A percentile compares a stretch with the other conserved stretches of the same genome.
Evolutionary conservation across 2,329 filamentous ascomycete species (phyloP).

Genomic region (Botrytis sinoallii): DNA sequence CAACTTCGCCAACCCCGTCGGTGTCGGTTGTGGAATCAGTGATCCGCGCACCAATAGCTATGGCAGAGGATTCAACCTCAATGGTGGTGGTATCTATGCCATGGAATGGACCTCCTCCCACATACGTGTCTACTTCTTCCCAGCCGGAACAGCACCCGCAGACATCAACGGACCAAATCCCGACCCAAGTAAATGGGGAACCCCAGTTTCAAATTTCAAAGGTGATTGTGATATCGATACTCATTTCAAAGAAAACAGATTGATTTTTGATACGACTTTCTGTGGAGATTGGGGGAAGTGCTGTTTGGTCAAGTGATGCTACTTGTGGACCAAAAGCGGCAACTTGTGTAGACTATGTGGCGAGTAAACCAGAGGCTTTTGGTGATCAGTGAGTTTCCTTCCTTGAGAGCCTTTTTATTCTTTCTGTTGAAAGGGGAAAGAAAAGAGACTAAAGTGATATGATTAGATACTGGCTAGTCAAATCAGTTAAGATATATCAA

Average conservation of each 20-base stretch:
- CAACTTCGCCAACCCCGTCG: constrained; percentile 8
- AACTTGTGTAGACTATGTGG: constrained; percentile 71
- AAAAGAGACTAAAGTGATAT: background rate
- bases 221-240: constrained; percentile 65
- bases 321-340: constrained; percentile 48
- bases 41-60: constrained; percentile 40
- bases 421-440: background rate
- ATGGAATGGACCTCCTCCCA: constrained; percentile 64
- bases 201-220: constrained; percentile 58
- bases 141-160: constrained; percentile 69
- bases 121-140: constrained; percentile 61
- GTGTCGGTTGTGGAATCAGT: constrained; percentile 26
- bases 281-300: constrained; percentile 85
- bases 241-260: constrained; percentile 69
- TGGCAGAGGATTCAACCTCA: constrained; percentile 63
- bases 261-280: constrained; percentile 80
- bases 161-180: constrained; percentile 58
- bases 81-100: constrained; percentile 62
- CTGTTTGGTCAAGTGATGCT: constrained; percentile 45
- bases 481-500: constrained; percentile 4
- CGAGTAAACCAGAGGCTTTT: constrained; percentile 67
- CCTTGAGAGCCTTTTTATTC: accelerated
- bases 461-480: background rate
- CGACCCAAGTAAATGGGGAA: constrained; percentile 64
- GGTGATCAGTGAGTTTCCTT: constrained; percentile 54